Evolutionary conservation across 371 early-diverging fungal species (phyloP).

Genomic region (Phascolomyces articulosus): DNA sequence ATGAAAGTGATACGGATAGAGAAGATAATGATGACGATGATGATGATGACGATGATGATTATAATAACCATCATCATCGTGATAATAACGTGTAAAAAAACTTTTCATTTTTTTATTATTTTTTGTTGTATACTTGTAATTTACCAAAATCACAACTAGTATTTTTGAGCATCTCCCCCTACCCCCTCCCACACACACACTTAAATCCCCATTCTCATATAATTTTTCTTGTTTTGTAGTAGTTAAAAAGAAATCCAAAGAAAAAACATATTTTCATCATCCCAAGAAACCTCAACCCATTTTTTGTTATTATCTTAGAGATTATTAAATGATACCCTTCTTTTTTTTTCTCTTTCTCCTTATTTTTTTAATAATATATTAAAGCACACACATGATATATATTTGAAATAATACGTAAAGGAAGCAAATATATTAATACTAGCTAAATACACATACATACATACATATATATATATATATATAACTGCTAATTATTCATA

Average conservation of each 20-base stretch:
- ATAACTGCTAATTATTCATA: not conserved
- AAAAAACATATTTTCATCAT: not conserved
- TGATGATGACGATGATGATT: constrained; percentile 12
- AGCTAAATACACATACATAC: too few relatives aligned
- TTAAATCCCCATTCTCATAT: too few relatives aligned
- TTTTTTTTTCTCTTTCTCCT: not conserved
- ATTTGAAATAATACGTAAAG: too few relatives aligned
- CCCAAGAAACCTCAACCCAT: too few relatives aligned
- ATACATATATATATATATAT: not conserved
- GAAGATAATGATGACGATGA: constrained; percentile 27
- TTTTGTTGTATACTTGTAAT: too few relatives aligned
- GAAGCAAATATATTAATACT: too few relatives aligned
- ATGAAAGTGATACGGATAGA: constrained; percentile 24
- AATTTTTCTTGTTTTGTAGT: too few relatives aligned
- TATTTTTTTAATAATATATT: not conserved
- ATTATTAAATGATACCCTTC: not conserved
- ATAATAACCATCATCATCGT: too few relatives aligned
- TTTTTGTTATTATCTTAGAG: not conserved
- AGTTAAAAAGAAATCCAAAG: too few relatives aligned
- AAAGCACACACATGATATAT: too few relatives aligned
- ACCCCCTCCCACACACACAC: too few relatives aligned
- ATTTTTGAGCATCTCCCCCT: too few relatives aligned
- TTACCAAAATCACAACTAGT: not conserved
- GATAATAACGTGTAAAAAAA: not conserved
- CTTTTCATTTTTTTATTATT: not conserved